A percentile compares a stretch with the other conserved stretches of the same genome.
phyloP scores from a whole-genome alignment of 768 basidiomycete species.

The Rhizopogon vulgaris region DNA sequence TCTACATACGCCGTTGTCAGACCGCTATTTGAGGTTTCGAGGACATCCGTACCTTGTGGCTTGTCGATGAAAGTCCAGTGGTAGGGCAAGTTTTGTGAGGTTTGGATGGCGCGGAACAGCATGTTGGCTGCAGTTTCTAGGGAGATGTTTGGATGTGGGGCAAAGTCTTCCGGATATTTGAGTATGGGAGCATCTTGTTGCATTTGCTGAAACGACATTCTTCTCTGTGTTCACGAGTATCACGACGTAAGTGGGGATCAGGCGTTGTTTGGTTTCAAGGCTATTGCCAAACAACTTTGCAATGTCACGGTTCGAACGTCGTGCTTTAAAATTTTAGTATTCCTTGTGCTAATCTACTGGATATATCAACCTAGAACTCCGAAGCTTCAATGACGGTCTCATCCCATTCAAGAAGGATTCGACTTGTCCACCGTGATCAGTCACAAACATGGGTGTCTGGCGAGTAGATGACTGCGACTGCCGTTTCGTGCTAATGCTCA shows the following conservation, averaged over 20 bases:
- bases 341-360: too few species aligned
- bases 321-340: too few species aligned
- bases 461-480: too few species aligned
- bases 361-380: too few species aligned
- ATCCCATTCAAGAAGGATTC: too few species aligned
- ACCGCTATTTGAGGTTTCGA: background rate
- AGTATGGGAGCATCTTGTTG: slow-evolving; percentile 62
- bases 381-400: too few species aligned
- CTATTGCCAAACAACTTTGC: slow-evolving; percentile 19
- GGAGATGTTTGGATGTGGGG: slow-evolving; percentile 46
- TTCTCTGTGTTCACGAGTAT: background rate
- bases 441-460: too few species aligned
- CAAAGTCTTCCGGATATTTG: slow-evolving; percentile 63
- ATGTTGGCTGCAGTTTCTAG: slow-evolving; percentile 55
- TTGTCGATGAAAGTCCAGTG: slow-evolving; percentile 74
- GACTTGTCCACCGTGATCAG: too few species aligned
- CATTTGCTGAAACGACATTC: slow-evolving; percentile 38
- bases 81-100: slow-evolving; percentile 58
- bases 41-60: slow-evolving; percentile 48
- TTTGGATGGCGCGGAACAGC: slow-evolving; percentile 51
- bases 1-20: slow-evolving; percentile 33
- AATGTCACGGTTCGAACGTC: too few species aligned
- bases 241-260: too few species aligned
- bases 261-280: slow-evolving; percentile 26
- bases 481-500: too few species aligned